A percentile compares a stretch with the other conserved stretches of the same genome.
phyloP scores from a whole-genome alignment of 371 early-diverging fungal genomes.

The Vairimorpha ceranae region DNA sequence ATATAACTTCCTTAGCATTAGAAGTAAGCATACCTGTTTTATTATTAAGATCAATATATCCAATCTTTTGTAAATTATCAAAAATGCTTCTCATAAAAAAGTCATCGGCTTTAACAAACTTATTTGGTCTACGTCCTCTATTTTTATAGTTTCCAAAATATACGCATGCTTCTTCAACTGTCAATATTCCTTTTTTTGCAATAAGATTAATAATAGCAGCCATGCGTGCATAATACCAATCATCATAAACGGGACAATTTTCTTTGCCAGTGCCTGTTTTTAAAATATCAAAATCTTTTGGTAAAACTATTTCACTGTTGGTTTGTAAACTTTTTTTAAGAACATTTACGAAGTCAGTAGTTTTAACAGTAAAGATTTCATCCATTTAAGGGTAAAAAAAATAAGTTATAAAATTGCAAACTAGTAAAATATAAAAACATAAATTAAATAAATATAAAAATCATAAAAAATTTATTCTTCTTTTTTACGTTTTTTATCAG shows the following conservation, averaged over 20 bases:
- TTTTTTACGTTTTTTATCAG: constrained; percentile 44
- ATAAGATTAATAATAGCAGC: constrained; percentile 59
- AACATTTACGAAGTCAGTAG: constrained; percentile 49
- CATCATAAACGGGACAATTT: constrained; percentile 49
- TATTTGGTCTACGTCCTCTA: constrained; percentile 51
- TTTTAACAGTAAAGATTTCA: constrained; percentile 53
- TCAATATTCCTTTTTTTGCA: constrained; percentile 21
- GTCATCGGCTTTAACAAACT: constrained; percentile 33
- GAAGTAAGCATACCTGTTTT: constrained; percentile 30
- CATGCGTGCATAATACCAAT: constrained; percentile 60
- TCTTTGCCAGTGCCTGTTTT: constrained; percentile 61
- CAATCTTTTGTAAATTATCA: constrained; percentile 46
- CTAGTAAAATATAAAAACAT: too few species aligned
- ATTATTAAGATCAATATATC: constrained; percentile 44
- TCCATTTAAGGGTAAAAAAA: constrained; percentile 54
- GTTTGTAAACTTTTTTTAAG: constrained; percentile 48
- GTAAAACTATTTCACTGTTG: constrained; percentile 47
- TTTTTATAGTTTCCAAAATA: constrained; percentile 42
- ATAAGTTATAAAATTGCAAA: constrained; percentile 22
- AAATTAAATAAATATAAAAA: too few species aligned
- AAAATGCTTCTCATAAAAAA: constrained; percentile 22
- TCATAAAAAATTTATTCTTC: constrained; percentile 52
- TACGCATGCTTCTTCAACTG: constrained; percentile 20
- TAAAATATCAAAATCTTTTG: constrained; percentile 56
- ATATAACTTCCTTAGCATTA: constrained; percentile 34